Evolutionary conservation across 192 early-diverging fungal genomes (phyloP).

Genomic region (Linnemannia zychae): DNA sequence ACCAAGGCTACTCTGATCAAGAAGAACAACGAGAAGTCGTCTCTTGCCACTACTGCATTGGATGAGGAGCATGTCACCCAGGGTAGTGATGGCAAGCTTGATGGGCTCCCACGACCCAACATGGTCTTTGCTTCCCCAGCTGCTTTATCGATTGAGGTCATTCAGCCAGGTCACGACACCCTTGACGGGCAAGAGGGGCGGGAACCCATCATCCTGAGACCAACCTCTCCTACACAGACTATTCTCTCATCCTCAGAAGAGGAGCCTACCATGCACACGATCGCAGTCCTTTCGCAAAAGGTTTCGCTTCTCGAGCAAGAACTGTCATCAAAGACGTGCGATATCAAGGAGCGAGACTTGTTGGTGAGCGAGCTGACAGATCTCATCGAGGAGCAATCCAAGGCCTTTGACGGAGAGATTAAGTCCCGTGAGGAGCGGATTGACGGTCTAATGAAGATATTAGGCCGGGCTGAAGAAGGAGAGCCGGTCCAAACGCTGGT

Average conservation of each 20-base stretch:
- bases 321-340: conserved; percentile 41
- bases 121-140: conserved; percentile 35
- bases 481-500: conserved; percentile 39
- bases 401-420: conserved; percentile 27
- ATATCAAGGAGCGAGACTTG: conserved; percentile 47
- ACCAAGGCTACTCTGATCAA: conserved; percentile 23
- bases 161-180: not conserved
- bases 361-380: conserved; percentile 46
- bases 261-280: conserved; percentile 40
- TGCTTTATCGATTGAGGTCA: not conserved
- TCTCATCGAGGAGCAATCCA: conserved; percentile 42
- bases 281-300: conserved; percentile 48
- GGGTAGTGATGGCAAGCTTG: not conserved
- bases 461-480: conserved; percentile 27
- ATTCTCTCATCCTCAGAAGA: conserved; percentile 33
- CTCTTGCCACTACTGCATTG: conserved; percentile 12
- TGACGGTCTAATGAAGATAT: conserved; percentile 27
- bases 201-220: conserved; percentile 13
- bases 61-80: conserved; percentile 32
- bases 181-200: conserved; percentile 2
- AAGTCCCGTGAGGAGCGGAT: conserved; percentile 37
- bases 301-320: conserved; percentile 47
- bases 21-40: conserved; percentile 10
- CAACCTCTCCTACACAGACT: conserved; percentile 26
- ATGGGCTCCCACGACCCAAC: conserved; percentile 21